phyloP scores from a whole-genome alignment of 2,329 filamentous ascomycete species.

The Nannizziopsis barbatae region DNA sequence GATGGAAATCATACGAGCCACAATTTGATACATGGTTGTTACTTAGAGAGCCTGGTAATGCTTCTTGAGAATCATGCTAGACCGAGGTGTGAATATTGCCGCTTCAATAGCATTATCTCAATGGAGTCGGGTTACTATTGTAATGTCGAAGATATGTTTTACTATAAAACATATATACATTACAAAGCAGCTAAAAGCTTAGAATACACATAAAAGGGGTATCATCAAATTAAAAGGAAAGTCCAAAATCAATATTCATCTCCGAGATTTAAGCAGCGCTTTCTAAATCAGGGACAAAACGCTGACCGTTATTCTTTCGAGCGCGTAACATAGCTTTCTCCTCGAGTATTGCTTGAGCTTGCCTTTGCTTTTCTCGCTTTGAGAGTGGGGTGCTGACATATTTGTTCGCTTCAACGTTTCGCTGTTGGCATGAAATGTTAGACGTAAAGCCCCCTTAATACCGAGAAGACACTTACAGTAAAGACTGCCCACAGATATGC shows the following conservation, averaged over 20 bases:
- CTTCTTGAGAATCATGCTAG: no score
- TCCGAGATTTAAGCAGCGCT: neutral
- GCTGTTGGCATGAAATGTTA: slow-evolving; percentile 13
- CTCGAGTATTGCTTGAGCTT: slow-evolving; percentile 13
- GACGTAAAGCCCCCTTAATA: neutral
- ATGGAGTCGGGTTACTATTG: no score
- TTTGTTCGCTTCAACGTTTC: slow-evolving; percentile 21
- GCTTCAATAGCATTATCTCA: no score
- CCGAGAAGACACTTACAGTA: slow-evolving; percentile 17
- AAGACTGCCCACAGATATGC: slow-evolving; percentile 26
- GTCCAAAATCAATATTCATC: neutral
- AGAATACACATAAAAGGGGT: no score
- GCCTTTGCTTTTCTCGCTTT: slow-evolving; percentile 15
- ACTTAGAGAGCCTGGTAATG: no score
- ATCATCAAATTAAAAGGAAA: no score
- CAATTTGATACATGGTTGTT: no score
- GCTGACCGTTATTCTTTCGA: neutral
- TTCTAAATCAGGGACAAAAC: slow-evolving; percentile 3
- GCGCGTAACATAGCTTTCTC: slow-evolving; percentile 11
- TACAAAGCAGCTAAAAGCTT: no score
- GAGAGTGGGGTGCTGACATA: slow-evolving; percentile 19
- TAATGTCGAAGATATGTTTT: no score
- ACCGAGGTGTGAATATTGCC: no score
- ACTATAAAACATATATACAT: no score
- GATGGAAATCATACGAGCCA: no score